Evolutionary conservation across 192 early-diverging fungal genomes (phyloP).

Genomic region (Podila clonocystis): DNA sequence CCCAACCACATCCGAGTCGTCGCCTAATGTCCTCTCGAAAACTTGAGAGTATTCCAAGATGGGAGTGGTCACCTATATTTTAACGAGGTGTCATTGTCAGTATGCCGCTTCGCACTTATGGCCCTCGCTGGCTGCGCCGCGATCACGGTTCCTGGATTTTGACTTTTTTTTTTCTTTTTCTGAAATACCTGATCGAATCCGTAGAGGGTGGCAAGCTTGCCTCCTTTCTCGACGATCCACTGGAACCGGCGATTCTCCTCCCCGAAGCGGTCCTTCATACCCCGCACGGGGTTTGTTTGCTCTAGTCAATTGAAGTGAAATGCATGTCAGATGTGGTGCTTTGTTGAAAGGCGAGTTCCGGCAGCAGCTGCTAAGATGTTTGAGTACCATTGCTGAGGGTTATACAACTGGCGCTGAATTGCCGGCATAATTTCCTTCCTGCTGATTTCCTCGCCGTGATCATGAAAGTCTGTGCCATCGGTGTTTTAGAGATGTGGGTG

Average conservation of each 20-base stretch:
- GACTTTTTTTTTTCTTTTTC: not conserved
- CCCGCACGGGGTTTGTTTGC: slow-evolving; percentile 61
- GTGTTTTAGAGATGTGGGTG: too few species aligned
- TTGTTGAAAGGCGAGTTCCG: too few species aligned
- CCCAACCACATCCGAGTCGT: slow-evolving; percentile 71
- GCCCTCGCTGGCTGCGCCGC: too few species aligned
- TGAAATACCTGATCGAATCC: slow-evolving; percentile 63
- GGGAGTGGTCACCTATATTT: slow-evolving; percentile 64
- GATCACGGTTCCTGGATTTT: too few species aligned
- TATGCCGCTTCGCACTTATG: too few species aligned
- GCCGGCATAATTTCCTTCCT: too few species aligned
- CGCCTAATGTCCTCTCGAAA: slow-evolving; percentile 69
- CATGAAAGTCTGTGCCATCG: too few species aligned
- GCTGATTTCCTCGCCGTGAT: too few species aligned
- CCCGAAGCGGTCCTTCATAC: slow-evolving; percentile 72
- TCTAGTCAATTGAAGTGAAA: slow-evolving; percentile 7
- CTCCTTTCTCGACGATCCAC: slow-evolving; percentile 56
- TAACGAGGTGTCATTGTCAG: too few species aligned
- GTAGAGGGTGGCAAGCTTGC: slow-evolving; percentile 50
- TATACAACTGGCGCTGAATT: too few species aligned
- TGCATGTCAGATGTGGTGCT: not conserved
- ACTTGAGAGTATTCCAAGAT: slow-evolving; percentile 72
- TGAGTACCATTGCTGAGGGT: too few species aligned
- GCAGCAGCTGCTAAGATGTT: too few species aligned
- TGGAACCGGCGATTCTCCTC: slow-evolving; percentile 52